Evolutionary conservation across 1,284 basidiomycete genomes (phyloP), one percentile per base, ranked within the genome.

Genomic region (Ceratobasidium sp.): DNA sequence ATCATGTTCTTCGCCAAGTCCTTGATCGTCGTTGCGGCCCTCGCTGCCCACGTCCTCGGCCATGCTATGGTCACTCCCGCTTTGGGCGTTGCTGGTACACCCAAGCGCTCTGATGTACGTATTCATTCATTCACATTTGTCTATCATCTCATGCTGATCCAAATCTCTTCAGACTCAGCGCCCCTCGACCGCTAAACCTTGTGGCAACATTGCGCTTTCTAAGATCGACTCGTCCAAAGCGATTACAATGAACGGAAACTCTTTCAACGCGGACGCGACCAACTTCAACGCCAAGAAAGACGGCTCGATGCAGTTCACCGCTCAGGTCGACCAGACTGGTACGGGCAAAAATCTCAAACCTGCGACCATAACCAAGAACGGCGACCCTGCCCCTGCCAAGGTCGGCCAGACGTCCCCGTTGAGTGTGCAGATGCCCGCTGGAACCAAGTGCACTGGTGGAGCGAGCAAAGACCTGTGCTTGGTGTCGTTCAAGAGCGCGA

Each of bases 251-350:
- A 84, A 85, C 2, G 84, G 88, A 76, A 88, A 87, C 40, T 82
- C 85, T 0, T 87, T 89, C 82, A 83, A 83, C 10, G 85, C 85
- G 12, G 87, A 84, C 38, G 84, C 85, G 68, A 86, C 84, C 54
- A 87, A 89, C 83, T 90, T 89, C 82, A 90, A 90, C 80, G 84
- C 86, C 62, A 86, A 86, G 33, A 74, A 78, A 3, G 89, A 90
- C 81, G 90, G 89, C 44, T 90, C 89, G 7, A 86, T 87, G n/a
- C 82, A 86, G 75, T 84, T 90, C 69, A 83, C 83, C 15, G 84
- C 86, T 38, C 82, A 83, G 23, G 84, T 88, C 42, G 86, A 87
- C 80, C 80, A 85, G 26, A 84, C 85, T 23, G 87, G 85, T 38
- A 83, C 82, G 3, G 87, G 87, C 17, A 85, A 84, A 33, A 84